Conservation (phyloP, 306 rosid genomes). For the Erythrophleum fordii region DNA sequence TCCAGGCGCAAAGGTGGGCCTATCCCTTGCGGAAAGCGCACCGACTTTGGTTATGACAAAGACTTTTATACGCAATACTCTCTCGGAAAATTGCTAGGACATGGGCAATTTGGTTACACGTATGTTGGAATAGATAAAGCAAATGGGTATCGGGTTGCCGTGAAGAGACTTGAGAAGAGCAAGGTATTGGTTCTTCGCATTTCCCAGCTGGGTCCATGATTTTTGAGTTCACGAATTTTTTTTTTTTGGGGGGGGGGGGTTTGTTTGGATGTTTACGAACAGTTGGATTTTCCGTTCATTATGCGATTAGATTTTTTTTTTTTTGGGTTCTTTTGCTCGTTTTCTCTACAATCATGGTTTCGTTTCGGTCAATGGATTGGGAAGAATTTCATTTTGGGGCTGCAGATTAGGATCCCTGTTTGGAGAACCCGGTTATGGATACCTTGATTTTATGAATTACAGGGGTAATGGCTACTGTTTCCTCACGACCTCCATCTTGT, state of each 20-base stretch:
- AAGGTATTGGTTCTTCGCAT: conserved; percentile 51
- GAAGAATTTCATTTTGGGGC: background rate
- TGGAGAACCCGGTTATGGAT: background rate
- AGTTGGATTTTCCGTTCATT: background rate
- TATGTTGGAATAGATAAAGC: conserved; percentile 68
- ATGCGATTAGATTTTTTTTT: background rate
- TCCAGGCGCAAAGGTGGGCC: conserved; percentile 46
- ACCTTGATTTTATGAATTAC: background rate
- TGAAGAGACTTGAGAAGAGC: conserved; percentile 75
- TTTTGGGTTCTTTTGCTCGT: background rate
- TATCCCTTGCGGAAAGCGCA: conserved; percentile 70
- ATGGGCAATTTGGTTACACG: conserved; percentile 87
- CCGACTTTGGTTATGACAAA: conserved; percentile 78
- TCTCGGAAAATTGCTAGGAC: conserved; percentile 80
- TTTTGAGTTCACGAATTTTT: too few relatives aligned
- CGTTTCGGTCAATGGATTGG: conserved; percentile 10
- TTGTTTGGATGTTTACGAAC: background rate
- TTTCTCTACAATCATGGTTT: background rate
- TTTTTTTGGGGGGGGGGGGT: too few relatives aligned
- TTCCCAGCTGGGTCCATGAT: background rate
- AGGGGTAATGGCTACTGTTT: conserved; percentile 17
- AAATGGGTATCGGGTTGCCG: conserved; percentile 81
- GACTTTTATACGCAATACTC: conserved; percentile 59
- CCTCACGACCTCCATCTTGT: conserved; percentile 2
- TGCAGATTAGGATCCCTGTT: conserved; percentile 11